phyloP scores from a whole-genome alignment of 306 rosid species.

The Acacia confusa region DNA sequence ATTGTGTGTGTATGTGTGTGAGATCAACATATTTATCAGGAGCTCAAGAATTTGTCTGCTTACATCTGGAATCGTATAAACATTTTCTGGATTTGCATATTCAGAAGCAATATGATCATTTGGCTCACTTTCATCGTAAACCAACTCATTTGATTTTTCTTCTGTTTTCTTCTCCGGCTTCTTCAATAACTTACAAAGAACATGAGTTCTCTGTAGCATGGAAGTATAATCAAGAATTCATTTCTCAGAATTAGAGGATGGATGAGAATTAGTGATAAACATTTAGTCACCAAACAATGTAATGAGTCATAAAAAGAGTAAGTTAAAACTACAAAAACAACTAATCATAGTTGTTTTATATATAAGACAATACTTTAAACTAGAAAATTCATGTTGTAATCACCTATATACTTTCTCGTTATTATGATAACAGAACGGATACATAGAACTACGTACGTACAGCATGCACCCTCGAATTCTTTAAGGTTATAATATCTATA shows the following conservation, averaged over 20 bases:
- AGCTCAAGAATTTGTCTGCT: slow-evolving; percentile 21
- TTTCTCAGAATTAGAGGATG: not conserved
- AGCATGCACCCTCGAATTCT: too few relatives aligned
- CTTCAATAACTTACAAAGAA: slow-evolving; percentile 47
- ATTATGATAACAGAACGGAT: too few relatives aligned
- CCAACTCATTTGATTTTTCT: not conserved
- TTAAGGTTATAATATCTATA: not conserved
- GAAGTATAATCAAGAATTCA: slow-evolving; percentile 1
- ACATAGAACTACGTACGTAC: not conserved
- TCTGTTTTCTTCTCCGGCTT: slow-evolving; percentile 33
- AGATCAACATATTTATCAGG: too few relatives aligned
- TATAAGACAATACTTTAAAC: too few relatives aligned
- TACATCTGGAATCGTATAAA: slow-evolving; percentile 24
- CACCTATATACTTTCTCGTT: too few relatives aligned
- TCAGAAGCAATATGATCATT: not conserved
- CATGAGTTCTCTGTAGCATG: slow-evolving; percentile 46
- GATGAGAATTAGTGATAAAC: not conserved
- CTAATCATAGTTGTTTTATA: too few relatives aligned
- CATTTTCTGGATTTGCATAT: not conserved
- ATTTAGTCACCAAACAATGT: too few relatives aligned
- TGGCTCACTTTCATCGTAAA: slow-evolving; percentile 22
- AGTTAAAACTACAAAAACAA: too few relatives aligned
- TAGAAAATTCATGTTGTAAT: too few relatives aligned
- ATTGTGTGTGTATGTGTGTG: too few relatives aligned
- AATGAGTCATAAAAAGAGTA: too few relatives aligned